Conservation (phyloP, 352 stramenopile genomes). For the Globisporangium parvum region DNA sequence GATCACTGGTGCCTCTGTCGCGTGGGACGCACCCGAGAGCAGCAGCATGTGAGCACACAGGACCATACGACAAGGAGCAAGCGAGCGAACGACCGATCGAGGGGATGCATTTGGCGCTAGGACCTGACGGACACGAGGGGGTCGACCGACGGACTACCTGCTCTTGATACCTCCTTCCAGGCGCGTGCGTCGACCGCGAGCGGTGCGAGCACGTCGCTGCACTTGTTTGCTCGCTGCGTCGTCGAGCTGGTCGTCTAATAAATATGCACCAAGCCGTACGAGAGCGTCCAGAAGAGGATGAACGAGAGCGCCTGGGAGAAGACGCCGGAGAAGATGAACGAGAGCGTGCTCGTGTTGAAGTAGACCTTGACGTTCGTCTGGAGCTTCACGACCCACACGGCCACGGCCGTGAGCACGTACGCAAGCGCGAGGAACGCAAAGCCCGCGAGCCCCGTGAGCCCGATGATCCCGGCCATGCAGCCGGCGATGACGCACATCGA, state of each 20-base stretch:
- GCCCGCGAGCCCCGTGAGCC: slow-evolving; percentile 64
- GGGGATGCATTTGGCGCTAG: no score
- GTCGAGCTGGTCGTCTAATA: slow-evolving; percentile 40
- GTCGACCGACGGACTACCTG: no score
- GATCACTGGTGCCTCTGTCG: no score
- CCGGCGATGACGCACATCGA: slow-evolving; percentile 80
- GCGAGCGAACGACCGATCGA: no score
- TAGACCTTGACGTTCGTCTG: slow-evolving; percentile 68
- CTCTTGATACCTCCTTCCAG: no score
- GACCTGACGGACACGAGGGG: no score
- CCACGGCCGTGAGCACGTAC: slow-evolving; percentile 61
- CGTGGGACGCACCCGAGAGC: no score
- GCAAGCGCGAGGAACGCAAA: slow-evolving; percentile 65
- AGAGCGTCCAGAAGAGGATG: slow-evolving; percentile 87
- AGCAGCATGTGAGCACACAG: no score
- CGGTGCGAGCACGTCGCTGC: no score
- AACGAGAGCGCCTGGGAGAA: slow-evolving; percentile 78
- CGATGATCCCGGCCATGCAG: slow-evolving; percentile 76
- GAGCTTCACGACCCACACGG: slow-evolving; percentile 72
- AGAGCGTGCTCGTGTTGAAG: slow-evolving; percentile 65
- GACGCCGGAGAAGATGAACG: slow-evolving; percentile 69
- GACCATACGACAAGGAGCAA: no score
- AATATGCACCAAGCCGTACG: slow-evolving; percentile 87
- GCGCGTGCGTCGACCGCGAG: no score
- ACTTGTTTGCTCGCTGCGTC: background rate